phyloP scores from a whole-genome alignment of 106 monocot genomes.

The Dendrobium nobile region DNA sequence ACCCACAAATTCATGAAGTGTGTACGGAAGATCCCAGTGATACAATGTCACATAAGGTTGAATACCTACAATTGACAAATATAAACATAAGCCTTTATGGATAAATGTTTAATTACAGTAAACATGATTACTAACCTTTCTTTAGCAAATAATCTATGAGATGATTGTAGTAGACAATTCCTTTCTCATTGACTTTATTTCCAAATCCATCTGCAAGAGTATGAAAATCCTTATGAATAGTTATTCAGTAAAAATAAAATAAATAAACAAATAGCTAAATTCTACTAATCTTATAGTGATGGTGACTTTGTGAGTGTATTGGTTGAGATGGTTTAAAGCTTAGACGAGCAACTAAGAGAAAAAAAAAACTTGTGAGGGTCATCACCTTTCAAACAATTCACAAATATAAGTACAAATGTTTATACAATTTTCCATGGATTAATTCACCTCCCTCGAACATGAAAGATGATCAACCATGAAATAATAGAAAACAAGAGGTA shows the following conservation, averaged over 20 bases:
- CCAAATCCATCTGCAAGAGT: slow-evolving; percentile 79
- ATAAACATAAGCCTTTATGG: not conserved
- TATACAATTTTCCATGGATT: too few species aligned
- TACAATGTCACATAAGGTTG: slow-evolving; percentile 90
- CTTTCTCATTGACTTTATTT: slow-evolving; percentile 58
- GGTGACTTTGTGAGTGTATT: too few species aligned
- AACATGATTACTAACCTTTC: slow-evolving; percentile 52
- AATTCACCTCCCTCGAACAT: too few species aligned
- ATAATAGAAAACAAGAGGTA: too few species aligned
- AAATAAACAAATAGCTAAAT: not conserved
- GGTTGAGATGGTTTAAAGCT: too few species aligned
- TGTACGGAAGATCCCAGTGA: slow-evolving; percentile 95
- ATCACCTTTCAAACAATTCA: too few species aligned
- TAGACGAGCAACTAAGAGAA: too few species aligned
- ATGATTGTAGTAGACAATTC: slow-evolving; percentile 84
- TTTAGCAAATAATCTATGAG: slow-evolving; percentile 73
- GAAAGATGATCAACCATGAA: too few species aligned
- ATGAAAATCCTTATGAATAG: not conserved
- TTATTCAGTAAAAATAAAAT: not conserved
- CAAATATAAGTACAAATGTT: too few species aligned
- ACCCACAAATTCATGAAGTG: slow-evolving; percentile 51
- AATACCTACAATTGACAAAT: slow-evolving; percentile 51
- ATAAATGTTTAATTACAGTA: slow-evolving; percentile 15
- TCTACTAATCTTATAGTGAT: too few species aligned
- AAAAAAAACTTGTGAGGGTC: too few species aligned